Percentiles rank a stretch among this genome's conserved stretches.
Conservation (phyloP, 257 asterid species). For the Penstemon barbatus region DNA sequence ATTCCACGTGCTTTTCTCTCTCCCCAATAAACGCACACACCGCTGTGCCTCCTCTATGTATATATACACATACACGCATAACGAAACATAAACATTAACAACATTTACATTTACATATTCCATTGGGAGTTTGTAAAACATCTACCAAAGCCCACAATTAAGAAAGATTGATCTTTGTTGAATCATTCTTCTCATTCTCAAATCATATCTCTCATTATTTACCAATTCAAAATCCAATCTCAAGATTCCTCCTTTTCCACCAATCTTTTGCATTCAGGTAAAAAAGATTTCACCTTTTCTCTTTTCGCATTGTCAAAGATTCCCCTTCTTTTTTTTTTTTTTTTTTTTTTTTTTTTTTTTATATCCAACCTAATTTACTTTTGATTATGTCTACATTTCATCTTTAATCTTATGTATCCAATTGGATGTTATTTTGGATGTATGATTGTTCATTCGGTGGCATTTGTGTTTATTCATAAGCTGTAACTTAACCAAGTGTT, state of each 20-base stretch:
- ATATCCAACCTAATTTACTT: not conserved
- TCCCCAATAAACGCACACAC: not conserved
- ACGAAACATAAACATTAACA: no score
- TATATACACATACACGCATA: not conserved
- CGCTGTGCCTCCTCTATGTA: not conserved
- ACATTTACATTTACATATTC: not conserved
- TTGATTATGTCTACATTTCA: not conserved
- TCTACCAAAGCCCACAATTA: no score
- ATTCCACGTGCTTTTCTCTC: constrained; percentile 47
- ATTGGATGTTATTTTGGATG: no score
- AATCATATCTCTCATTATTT: not conserved
- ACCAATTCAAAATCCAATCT: not conserved
- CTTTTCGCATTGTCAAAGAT: not conserved
- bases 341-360: no score
- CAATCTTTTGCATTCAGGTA: constrained; percentile 3
- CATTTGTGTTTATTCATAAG: no score
- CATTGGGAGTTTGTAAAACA: not conserved
- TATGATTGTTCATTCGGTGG: no score
- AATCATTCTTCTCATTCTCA: not conserved
- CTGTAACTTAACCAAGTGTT: no score
- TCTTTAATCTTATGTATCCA: no score
- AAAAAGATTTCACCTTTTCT: not conserved
- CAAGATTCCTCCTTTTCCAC: not conserved
- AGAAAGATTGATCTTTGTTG: not conserved
- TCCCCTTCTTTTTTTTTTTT: no score